Evolutionary conservation across 805 yeast genomes (phyloP), one percentile per base, ranked within the genome.

Genomic region (Vanderwaltozyma tropicalis): DNA sequence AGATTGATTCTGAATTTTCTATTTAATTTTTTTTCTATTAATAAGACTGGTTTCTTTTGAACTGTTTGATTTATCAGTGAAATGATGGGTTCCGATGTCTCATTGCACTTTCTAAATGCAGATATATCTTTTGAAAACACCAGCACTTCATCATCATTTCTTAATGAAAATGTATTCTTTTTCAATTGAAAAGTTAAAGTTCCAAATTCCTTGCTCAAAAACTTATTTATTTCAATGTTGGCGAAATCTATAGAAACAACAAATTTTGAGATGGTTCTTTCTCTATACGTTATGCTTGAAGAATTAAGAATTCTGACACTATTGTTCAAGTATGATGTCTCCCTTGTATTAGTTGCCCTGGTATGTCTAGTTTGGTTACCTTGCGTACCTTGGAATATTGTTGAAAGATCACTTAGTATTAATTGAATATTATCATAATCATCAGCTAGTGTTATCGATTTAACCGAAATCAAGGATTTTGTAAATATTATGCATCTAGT

Each of bases 1-100:
- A 80, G 43, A 31, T 66, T 62, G 2, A 76, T 46, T 20, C 68
- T 72, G 5, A 68, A 36, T 3, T 52, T 53, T 10, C 62, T 59
- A 5, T 59, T 60, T 9, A 59, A 48, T 20, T 56, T 59, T 4
- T 62, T 43, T 34, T 65, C 67, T 13, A 69, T 38, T 2, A 67
- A 65, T 1, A 73, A 42, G 39, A 67, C 52, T 1, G 76, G 76
- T 7, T 55, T 47, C 10, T 58, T 55, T 27, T 48, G 48, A 35
- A 61, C 64, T 31, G 59, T 61, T 12, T 52, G 46, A 42, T 57
- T 62, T 9, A 68, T 61, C 1, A 57, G 41, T 2, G 47, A 44
- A 1, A 68, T 28, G n/a, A 68, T 29, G 17, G 6, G 6, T 4
- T 16, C 27, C 5, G 13, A 32, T 14, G 12, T 11, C 7, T 25